Evolutionary conservation across 2,329 filamentous ascomycete genomes (phyloP).

Genomic region (Aspergillus pseudoviridinutans): DNA sequence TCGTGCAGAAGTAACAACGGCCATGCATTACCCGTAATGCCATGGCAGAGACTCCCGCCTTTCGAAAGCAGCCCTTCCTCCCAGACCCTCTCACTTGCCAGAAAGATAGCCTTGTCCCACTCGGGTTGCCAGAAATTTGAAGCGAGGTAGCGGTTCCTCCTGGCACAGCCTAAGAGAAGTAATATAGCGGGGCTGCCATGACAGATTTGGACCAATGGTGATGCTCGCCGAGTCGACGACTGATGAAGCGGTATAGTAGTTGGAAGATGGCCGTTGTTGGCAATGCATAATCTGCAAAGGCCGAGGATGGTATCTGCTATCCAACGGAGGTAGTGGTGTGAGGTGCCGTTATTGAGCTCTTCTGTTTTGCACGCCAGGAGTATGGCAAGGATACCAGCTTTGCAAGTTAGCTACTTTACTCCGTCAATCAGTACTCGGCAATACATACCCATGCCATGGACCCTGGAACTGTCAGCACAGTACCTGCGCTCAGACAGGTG

Average conservation of each 20-base stretch:
- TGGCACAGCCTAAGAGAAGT: constrained; percentile 31
- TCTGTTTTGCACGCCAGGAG: constrained; percentile 32
- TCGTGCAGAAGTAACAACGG: constrained; percentile 35
- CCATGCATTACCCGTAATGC: constrained; percentile 41
- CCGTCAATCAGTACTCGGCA: background rate
- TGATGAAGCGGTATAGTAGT: constrained; percentile 30
- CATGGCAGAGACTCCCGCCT: constrained; percentile 40
- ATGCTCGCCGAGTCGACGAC: constrained; percentile 12
- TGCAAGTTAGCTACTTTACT: background rate
- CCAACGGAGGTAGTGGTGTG: constrained; percentile 22
- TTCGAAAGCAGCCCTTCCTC: constrained; percentile 41
- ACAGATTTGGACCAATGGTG: constrained; percentile 39
- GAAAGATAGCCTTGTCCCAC: constrained; percentile 34
- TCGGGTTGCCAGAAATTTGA: constrained; percentile 32
- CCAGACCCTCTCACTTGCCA: constrained; percentile 36
- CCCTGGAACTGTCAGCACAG: constrained; percentile 17
- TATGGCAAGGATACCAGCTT: constrained; percentile 36
- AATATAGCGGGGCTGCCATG: constrained; percentile 40
- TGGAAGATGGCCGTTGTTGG: constrained; percentile 36
- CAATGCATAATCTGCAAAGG: constrained; percentile 34
- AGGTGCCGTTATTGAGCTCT: constrained; percentile 23
- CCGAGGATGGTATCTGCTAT: constrained; percentile 36
- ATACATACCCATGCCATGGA: constrained; percentile 24
- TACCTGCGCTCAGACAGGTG: background rate
- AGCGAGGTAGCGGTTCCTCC: constrained; percentile 25